Percentiles rank a stretch among this genome's conserved stretches.
phyloP scores from a whole-genome alignment of 2,329 filamentous ascomycete species.

The Sclerotiophoma versabilis region DNA sequence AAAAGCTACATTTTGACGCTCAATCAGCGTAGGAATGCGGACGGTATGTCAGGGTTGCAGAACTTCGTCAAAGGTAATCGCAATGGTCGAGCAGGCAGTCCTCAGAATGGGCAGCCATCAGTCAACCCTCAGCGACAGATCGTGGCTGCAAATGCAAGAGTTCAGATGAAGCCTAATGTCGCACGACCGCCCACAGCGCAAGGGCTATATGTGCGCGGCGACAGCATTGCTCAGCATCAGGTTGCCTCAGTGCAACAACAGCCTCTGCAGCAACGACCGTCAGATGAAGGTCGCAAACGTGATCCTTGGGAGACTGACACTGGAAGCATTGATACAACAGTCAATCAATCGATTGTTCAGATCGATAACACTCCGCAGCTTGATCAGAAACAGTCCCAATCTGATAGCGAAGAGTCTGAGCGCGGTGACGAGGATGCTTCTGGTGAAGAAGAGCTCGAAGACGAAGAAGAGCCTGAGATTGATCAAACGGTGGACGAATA shows the following conservation, averaged over 20 bases:
- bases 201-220: slow-evolving; percentile 11
- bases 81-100: slow-evolving; percentile 7
- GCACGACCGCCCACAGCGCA: slow-evolving; percentile 19
- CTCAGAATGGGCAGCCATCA: neutral
- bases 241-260: slow-evolving; percentile 25
- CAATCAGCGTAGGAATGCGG: neutral
- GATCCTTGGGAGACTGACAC: slow-evolving; percentile 49
- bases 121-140: slow-evolving; percentile 23
- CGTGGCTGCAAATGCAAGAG: slow-evolving; percentile 33
- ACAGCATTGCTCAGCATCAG: slow-evolving; percentile 21
- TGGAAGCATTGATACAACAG: slow-evolving; percentile 47
- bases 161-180: slow-evolving; percentile 20
- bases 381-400: slow-evolving; percentile 10
- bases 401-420: slow-evolving; percentile 15
- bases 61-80: slow-evolving; percentile 26
- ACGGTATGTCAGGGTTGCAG: slow-evolving; percentile 21
- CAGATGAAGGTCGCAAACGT: slow-evolving; percentile 24
- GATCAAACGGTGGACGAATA: neutral
- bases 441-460: slow-evolving; percentile 3
- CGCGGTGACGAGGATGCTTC: slow-evolving; percentile 21
- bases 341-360: slow-evolving; percentile 30
- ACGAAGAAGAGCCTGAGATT: slow-evolving; percentile 3
- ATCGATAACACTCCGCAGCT: slow-evolving; percentile 25
- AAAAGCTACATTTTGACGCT: neutral
- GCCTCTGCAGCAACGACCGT: slow-evolving; percentile 20